Conservation (phyloP, 768 basidiomycete genomes). For the Mycena rebaudengoi region DNA sequence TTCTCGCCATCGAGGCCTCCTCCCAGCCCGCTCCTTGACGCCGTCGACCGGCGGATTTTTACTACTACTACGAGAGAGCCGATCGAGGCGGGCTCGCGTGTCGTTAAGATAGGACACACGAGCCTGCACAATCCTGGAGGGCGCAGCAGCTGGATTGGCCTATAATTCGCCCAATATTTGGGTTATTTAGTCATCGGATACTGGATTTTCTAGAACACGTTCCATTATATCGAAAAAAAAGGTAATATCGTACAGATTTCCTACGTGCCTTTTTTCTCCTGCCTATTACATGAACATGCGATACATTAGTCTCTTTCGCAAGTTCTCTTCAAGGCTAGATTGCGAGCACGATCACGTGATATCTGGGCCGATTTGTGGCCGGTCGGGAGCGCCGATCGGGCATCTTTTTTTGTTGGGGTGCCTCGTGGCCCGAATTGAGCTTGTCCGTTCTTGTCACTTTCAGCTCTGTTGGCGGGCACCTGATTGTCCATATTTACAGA, state of each 20-base stretch:
- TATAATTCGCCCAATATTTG: slow-evolving; percentile 43
- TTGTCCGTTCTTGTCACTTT: slow-evolving; percentile 6
- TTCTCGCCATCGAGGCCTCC: slow-evolving; percentile 34
- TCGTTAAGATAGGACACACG: slow-evolving; percentile 95
- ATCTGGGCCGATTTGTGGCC: not conserved
- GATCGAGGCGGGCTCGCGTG: slow-evolving; percentile 41
- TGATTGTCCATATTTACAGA: slow-evolving; percentile 12
- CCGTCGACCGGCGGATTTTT: slow-evolving; percentile 17
- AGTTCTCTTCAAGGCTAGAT: too few species aligned
- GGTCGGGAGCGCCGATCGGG: not conserved
- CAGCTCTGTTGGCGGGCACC: not conserved
- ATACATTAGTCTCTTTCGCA: too few species aligned
- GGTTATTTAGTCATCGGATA: slow-evolving; percentile 7
- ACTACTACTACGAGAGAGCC: slow-evolving; percentile 19
- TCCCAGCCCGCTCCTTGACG: slow-evolving; percentile 80
- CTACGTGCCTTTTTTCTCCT: too few species aligned
- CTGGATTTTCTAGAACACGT: not conserved
- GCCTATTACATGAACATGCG: too few species aligned
- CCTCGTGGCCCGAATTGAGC: not conserved
- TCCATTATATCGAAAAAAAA: too few species aligned
- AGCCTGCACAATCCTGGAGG: slow-evolving; percentile 92
- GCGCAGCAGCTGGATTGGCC: slow-evolving; percentile 92
- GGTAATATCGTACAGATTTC: too few species aligned
- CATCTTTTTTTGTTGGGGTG: not conserved
- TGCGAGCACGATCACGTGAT: not conserved